Evolutionary conservation across 768 basidiomycete genomes (phyloP).

Genomic region (Tylopilus subfusipes): DNA sequence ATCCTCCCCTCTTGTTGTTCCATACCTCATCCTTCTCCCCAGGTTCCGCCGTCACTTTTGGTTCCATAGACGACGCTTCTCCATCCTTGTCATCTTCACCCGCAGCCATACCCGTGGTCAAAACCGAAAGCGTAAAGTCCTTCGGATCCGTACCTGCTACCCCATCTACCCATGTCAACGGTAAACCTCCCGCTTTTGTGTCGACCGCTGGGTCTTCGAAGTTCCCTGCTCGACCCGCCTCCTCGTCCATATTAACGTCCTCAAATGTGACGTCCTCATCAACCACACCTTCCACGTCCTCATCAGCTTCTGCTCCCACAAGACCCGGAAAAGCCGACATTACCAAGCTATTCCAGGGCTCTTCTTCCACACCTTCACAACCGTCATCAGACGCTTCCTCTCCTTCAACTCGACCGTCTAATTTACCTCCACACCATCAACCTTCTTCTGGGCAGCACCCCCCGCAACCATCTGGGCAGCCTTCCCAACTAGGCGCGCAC

Average conservation of each 20-base stretch:
- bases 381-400: slow-evolving; percentile 54
- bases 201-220: slow-evolving; percentile 38
- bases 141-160: slow-evolving; percentile 74
- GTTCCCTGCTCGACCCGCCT: slow-evolving; percentile 26
- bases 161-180: slow-evolving; percentile 52
- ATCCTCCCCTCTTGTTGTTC: not conserved
- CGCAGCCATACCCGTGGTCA: slow-evolving; percentile 59
- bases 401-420: slow-evolving; percentile 52
- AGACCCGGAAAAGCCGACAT: slow-evolving; percentile 38
- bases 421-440: slow-evolving; percentile 47
- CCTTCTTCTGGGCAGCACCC: slow-evolving; percentile 37
- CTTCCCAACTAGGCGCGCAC: slow-evolving; percentile 43
- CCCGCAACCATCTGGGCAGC: slow-evolving; percentile 36
- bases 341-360: slow-evolving; percentile 40
- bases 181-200: slow-evolving; percentile 51
- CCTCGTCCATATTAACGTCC: slow-evolving; percentile 21
- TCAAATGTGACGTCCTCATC: slow-evolving; percentile 31
- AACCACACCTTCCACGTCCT: slow-evolving; percentile 28
- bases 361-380: slow-evolving; percentile 40
- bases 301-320: slow-evolving; percentile 35
- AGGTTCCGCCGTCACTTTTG: slow-evolving; percentile 80
- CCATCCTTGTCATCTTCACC: slow-evolving; percentile 83
- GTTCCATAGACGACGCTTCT: slow-evolving; percentile 79
- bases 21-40: slow-evolving; percentile 6
- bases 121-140: slow-evolving; percentile 71